phyloP scores from a whole-genome alignment of 179 eudicot species.

The Carnegiea gigantea region DNA sequence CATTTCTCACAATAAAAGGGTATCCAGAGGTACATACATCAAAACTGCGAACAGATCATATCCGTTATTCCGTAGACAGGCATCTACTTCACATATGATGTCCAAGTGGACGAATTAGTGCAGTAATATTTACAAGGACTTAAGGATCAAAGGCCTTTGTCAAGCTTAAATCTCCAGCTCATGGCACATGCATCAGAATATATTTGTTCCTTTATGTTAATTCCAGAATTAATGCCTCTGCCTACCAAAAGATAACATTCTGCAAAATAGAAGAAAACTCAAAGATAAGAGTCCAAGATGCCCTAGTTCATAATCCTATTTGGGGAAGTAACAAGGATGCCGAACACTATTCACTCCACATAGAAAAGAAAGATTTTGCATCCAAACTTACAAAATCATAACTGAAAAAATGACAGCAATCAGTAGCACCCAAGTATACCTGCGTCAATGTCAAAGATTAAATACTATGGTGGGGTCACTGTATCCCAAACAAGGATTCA shows the following conservation, averaged over 20 bases:
- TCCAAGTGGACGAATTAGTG: neutral
- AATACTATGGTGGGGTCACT: too few relatives aligned
- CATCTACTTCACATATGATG: neutral
- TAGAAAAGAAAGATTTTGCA: too few relatives aligned
- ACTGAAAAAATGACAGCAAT: too few relatives aligned
- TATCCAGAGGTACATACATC: neutral
- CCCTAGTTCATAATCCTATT: too few relatives aligned
- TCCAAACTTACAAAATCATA: too few relatives aligned
- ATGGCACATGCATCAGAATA: neutral
- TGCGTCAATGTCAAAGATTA: too few relatives aligned
- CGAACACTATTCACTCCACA: too few relatives aligned
- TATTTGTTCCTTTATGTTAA: neutral
- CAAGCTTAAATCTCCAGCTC: neutral
- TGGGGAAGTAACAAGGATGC: too few relatives aligned
- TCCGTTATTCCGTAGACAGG: neutral
- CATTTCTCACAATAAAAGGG: neutral
- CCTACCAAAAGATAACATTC: too few relatives aligned
- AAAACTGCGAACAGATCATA: neutral
- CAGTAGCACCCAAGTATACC: too few relatives aligned
- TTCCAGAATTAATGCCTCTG: neutral
- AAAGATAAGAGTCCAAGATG: too few relatives aligned
- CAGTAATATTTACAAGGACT: neutral
- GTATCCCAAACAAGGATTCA: neutral
- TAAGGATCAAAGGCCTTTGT: neutral
- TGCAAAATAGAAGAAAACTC: too few relatives aligned